phyloP scores from a whole-genome alignment of 2,329 filamentous ascomycete species.

The Pseudogymnoascus sp. region DNA sequence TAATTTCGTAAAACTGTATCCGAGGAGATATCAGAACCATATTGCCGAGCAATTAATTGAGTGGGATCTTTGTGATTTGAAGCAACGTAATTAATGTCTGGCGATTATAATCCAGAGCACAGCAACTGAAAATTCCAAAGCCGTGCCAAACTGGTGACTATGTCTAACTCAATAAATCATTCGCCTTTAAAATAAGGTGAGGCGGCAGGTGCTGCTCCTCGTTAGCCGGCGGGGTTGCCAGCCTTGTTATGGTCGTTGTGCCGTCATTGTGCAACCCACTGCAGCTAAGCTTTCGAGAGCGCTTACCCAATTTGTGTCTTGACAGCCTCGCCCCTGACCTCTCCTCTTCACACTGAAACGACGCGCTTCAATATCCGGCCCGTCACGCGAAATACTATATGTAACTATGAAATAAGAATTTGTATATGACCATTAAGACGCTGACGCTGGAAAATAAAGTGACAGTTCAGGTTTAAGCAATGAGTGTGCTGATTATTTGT shows the following conservation, averaged over 20 bases:
- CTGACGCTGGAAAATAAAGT: background rate
- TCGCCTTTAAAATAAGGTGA: background rate
- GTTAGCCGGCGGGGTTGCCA: background rate
- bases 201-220: background rate
- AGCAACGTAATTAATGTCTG: background rate
- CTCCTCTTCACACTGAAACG: background rate
- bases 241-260: background rate
- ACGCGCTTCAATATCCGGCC: background rate
- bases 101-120: background rate
- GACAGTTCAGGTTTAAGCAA: background rate
- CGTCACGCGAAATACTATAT: background rate
- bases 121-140: background rate
- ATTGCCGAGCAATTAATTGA: conserved; percentile 8
- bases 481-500: background rate
- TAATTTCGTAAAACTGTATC: conserved; percentile 58
- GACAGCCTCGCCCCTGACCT: conserved; percentile 1
- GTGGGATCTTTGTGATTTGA: background rate
- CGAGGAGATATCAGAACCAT: conserved; percentile 47
- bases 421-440: background rate
- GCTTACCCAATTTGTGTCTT: background rate
- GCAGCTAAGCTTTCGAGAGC: conserved; percentile 3
- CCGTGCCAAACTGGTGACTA: background rate
- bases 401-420: background rate
- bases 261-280: background rate
- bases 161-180: background rate